These are phyloP conservation scores for Pulveroboletus ravenelii DNA, from an alignment of 768 basidiomycete species.

Conservation along the genomic window DNA sequence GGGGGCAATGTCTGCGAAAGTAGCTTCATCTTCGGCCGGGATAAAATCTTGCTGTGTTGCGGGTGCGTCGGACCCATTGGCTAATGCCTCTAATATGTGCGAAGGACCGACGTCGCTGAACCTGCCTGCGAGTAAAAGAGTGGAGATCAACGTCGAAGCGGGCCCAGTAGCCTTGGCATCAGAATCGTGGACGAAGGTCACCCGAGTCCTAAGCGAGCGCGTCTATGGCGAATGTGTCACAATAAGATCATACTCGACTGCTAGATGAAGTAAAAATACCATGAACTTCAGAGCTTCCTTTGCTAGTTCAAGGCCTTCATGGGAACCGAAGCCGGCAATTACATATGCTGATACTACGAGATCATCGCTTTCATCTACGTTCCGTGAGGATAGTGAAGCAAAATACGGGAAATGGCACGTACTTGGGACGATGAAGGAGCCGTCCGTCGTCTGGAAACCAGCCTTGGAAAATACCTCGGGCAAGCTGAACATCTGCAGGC, in stretches of 20 bases:
- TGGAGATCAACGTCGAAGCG: constrained; percentile 45
- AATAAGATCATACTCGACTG: not conserved
- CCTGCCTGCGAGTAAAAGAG: constrained; percentile 40
- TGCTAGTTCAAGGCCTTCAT: constrained; percentile 52
- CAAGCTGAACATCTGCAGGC: constrained; percentile 23
- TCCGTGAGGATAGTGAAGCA: constrained; percentile 3
- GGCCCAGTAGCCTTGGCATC: constrained; percentile 10
- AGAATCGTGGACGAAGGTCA: constrained; percentile 80
- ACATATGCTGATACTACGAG: constrained; percentile 53
- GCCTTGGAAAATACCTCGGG: constrained; percentile 30
- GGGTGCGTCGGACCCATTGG: not conserved
- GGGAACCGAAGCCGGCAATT: constrained; percentile 72
- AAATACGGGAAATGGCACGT: constrained; percentile 16
- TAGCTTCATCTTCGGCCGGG: constrained; percentile 24
- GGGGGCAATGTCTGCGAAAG: constrained; percentile 22
- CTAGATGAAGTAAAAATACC: constrained; percentile 37
- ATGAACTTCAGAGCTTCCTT: constrained; percentile 61
- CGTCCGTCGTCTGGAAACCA: constrained; percentile 38
- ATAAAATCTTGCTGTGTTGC: constrained; percentile 39
- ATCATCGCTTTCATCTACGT: constrained; percentile 12
- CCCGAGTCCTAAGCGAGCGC: constrained; percentile 44
- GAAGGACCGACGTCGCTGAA: constrained; percentile 30
- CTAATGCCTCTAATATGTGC: constrained; percentile 15
- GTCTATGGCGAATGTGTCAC: constrained; percentile 31
- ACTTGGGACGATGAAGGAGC: constrained; percentile 65